These are phyloP conservation scores for Aspergillus transmontanensis DNA, from an alignment of 2,329 filamentous ascomycete genomes.

Conservation along the genomic window DNA sequence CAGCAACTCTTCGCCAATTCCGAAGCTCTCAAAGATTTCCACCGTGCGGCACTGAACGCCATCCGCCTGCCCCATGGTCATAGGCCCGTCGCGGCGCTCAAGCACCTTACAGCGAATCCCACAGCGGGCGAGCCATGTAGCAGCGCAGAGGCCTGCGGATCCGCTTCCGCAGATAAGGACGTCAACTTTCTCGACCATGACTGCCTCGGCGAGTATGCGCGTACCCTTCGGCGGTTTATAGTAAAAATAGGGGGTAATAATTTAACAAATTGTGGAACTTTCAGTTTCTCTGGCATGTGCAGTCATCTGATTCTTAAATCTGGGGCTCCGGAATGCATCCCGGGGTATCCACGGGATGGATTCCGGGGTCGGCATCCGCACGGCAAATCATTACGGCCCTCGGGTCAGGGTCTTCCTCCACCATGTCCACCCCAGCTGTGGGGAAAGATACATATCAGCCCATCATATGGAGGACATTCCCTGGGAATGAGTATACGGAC, in stretches of 20 bases:
- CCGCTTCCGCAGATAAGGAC: slow-evolving; percentile 65
- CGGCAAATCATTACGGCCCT: slow-evolving; percentile 4
- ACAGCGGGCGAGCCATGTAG: slow-evolving; percentile 62
- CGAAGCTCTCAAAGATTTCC: slow-evolving; percentile 64
- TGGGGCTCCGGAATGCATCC: slow-evolving; percentile 19
- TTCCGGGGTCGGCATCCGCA: slow-evolving; percentile 14
- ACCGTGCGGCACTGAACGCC: slow-evolving; percentile 64
- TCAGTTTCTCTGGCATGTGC: neutral
- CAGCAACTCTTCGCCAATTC: slow-evolving; percentile 56
- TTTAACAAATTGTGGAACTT: slow-evolving; percentile 15
- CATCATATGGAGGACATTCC: neutral
- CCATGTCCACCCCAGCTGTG: neutral
- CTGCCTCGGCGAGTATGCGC: neutral
- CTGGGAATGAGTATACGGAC: neutral
- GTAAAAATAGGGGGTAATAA: neutral
- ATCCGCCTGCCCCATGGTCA: slow-evolving; percentile 64
- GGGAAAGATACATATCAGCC: neutral
- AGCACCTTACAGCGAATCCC: slow-evolving; percentile 61
- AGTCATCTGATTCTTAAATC: slow-evolving; percentile 10
- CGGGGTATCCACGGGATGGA: slow-evolving; percentile 14
- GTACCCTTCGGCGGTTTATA: neutral
- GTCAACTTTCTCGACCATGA: slow-evolving; percentile 40
- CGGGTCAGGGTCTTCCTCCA: slow-evolving; percentile 1
- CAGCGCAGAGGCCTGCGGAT: slow-evolving; percentile 64
- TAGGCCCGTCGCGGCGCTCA: slow-evolving; percentile 58